Percentiles rank a stretch among this genome's conserved stretches.
Conservation (phyloP, 2,329 filamentous ascomycete species). For the Penicillium sp. region DNA sequence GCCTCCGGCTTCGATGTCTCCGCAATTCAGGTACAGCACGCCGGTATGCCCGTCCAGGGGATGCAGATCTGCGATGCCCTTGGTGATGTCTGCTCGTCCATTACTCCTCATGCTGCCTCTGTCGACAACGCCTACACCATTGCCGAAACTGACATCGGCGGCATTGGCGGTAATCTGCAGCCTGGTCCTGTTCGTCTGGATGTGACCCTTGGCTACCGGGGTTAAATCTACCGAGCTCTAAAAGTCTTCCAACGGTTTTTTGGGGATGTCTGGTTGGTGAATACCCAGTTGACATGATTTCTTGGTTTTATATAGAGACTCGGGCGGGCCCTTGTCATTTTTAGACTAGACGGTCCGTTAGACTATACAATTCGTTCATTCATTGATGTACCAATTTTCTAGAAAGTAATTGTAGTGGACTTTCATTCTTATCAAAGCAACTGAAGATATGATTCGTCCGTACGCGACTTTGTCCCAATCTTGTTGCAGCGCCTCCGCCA, state of each 20-base stretch:
- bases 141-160: constrained; percentile 25
- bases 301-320: constrained; percentile 7
- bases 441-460: too few species aligned
- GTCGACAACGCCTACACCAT: constrained; percentile 33
- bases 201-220: constrained; percentile 25
- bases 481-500: constrained; percentile 3
- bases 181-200: constrained; percentile 21
- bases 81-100: constrained; percentile 27
- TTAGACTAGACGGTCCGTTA: too few species aligned
- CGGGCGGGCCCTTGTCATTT: constrained; percentile 10
- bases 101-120: constrained; percentile 20
- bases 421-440: too few species aligned
- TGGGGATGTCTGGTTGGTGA: background rate
- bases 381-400: too few species aligned
- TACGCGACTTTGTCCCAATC: too few species aligned
- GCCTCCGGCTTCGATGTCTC: constrained; percentile 33
- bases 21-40: constrained; percentile 30
- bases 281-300: constrained; percentile 12
- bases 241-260: background rate
- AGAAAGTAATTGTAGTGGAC: too few species aligned
- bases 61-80: constrained; percentile 33
- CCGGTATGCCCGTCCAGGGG: constrained; percentile 28
- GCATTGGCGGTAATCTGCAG: constrained; percentile 32
- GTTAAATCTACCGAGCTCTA: constrained; percentile 12
- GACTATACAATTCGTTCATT: constrained; percentile 2